Evolutionary conservation across 2,329 filamentous ascomycete species (phyloP).

Genomic region (Aspergillus sp.): DNA sequence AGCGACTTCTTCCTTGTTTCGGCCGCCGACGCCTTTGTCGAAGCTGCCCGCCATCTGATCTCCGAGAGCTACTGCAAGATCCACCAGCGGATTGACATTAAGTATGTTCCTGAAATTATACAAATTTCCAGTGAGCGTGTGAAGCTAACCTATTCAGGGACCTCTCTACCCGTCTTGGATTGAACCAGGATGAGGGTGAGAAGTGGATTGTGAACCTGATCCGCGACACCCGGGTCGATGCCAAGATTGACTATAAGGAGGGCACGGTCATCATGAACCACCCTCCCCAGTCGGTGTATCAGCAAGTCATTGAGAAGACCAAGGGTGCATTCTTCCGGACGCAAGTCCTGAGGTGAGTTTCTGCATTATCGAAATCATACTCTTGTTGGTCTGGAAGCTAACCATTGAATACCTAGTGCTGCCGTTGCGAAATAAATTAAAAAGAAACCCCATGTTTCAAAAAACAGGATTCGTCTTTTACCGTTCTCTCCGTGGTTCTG

Average conservation of each 20-base stretch:
- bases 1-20: conserved; percentile 93
- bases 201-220: conserved; percentile 99
- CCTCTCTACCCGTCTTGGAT: conserved; percentile 82
- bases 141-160: conserved; percentile 55
- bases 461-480: conserved; percentile 27
- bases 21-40: conserved; percentile 83
- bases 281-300: conserved; percentile 95
- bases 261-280: conserved; percentile 99
- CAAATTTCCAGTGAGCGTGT: background rate
- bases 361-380: background rate
- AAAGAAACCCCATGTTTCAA: conserved; percentile 3
- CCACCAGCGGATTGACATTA: conserved; percentile 96
- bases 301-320: conserved; percentile 98
- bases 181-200: conserved; percentile 93
- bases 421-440: conserved; percentile 49
- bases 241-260: conserved; percentile 99
- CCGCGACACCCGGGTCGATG: conserved; percentile 92
- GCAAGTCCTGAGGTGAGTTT: conserved; percentile 70
- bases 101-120: conserved; percentile 48
- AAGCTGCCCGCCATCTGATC: conserved; percentile 91
- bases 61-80: conserved; percentile 99
- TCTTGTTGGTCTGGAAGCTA: background rate
- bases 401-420: conserved; percentile 30
- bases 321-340: conserved; percentile 99
- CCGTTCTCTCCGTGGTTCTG: conserved; percentile 30